Base-by-base conservation (phyloP, 768 basidiomycete genomes). In the Lentinula edodes region DNA sequence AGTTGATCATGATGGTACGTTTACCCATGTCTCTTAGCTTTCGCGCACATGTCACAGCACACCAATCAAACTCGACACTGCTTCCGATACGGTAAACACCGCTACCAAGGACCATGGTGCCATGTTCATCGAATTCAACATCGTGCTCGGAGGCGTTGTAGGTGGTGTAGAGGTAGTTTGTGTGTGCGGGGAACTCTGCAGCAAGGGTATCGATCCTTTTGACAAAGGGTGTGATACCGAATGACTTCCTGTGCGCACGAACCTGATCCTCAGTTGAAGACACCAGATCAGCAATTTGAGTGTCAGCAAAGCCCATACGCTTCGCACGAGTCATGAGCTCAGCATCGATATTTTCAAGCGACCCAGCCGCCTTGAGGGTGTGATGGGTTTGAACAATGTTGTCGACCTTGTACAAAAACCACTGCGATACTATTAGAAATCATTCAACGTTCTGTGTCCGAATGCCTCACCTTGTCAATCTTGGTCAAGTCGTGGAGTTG, bases 21-120 rank as follows among this genome's bases (percentile, higher is more conserved):
- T 91, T 89, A 72, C 95, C 95, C 84, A 94, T 91, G 65, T 90
- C 86, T 68, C 95, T 83, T 59, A 99, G 84, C 72, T 90, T 90
- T 63, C 97, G 83, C 13, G 95, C 94, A 72, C 95, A 98, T 1
- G 96, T 98, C 43, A 99, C 97, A n/a, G 97, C 96, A 73, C 97
- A 99, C 97, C 97, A 99, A 73, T 99, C 97, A 72, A 99, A 99
- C 79, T 99, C 97, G 70, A 99, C 97, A 65, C 92, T 95, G 74
- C 91, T 93, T 51, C 97, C 97, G 67, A 99, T 98, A 62, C 97
- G 89, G 77, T 99, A 98, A 20, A 99, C 97, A 67, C 97, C 97
- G 62, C 90, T 93, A 28, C 97, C 97, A 23, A 98, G 87, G 23
- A 99, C 96, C 93, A 98, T 97, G n/a, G 95, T 98, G 46, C 97